Evolutionary conservation across 139 green algal species (phyloP).

Genomic region (Chlorella sp.): DNA sequence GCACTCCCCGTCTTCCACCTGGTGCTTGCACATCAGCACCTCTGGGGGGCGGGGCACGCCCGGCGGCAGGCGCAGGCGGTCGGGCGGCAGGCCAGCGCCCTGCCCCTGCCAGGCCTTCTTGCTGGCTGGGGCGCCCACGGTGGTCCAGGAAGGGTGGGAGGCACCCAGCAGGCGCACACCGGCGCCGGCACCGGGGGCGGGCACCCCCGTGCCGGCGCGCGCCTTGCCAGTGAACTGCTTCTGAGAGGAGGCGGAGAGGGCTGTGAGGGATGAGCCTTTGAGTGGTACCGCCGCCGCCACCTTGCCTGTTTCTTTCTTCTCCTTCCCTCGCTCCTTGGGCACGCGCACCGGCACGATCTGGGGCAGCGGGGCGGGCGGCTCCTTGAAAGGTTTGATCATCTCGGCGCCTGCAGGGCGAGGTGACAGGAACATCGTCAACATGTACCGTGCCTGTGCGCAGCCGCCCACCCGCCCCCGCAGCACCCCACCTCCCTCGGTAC

Average conservation of each 20-base stretch:
- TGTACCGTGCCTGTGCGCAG: too few relatives aligned
- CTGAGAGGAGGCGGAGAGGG: not conserved
- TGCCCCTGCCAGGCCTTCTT: not conserved
- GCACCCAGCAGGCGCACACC: not conserved
- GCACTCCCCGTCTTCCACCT: not conserved
- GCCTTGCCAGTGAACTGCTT: not conserved
- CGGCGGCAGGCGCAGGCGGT: not conserved
- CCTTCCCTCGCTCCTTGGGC: not conserved
- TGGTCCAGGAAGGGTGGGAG: not conserved
- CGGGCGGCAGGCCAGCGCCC: not conserved
- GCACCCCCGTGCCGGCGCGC: not conserved
- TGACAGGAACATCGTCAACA: not conserved
- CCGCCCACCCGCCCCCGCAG: not conserved
- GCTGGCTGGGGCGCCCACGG: not conserved
- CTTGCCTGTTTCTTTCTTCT: not conserved
- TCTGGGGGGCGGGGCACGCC: not conserved
- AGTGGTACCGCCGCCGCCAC: not conserved
- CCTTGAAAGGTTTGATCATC: constrained; percentile 11
- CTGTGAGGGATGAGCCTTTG: not conserved
- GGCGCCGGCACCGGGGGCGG: not conserved
- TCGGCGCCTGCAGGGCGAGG: not conserved
- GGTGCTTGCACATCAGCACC: not conserved
- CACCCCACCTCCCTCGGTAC: too few relatives aligned
- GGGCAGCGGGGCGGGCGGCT: not conserved
- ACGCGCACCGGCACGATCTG: not conserved